Evolutionary conservation across 1,284 basidiomycete genomes (phyloP).

Genomic region (Heterobasidion occidentale): DNA sequence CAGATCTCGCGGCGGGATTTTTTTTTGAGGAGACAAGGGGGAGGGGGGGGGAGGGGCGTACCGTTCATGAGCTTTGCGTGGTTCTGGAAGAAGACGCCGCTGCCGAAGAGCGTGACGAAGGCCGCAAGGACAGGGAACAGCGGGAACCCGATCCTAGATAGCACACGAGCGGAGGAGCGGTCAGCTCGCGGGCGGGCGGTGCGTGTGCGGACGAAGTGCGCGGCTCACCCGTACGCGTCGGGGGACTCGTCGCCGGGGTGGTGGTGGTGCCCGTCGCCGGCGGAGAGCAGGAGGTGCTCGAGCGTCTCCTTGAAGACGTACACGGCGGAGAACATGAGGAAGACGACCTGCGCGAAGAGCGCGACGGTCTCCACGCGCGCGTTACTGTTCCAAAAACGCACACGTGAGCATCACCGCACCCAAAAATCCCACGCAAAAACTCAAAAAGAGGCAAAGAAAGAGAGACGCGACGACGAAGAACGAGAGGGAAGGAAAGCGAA

Average conservation of each 20-base stretch:
- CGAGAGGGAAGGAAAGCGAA: background rate
- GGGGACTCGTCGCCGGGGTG: slow-evolving; percentile 36
- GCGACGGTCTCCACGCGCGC: slow-evolving; percentile 71
- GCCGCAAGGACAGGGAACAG: slow-evolving; percentile 52
- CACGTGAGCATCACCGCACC: background rate
- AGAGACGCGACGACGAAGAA: too few species aligned
- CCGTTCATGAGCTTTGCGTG: slow-evolving; percentile 63
- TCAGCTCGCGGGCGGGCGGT: background rate
- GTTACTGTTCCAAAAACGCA: slow-evolving; percentile 36
- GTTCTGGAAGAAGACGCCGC: slow-evolving; percentile 55
- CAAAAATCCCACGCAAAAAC: background rate
- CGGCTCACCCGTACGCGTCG: slow-evolving; percentile 30
- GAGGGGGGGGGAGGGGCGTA: slow-evolving; percentile 27
- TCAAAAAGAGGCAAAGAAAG: background rate
- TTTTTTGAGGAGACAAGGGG: slow-evolving; percentile 1
- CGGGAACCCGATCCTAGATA: slow-evolving; percentile 61
- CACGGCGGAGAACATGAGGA: slow-evolving; percentile 84
- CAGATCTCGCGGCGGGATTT: background rate
- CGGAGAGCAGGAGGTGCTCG: slow-evolving; percentile 70
- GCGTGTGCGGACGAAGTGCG: background rate
- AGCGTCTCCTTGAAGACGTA: slow-evolving; percentile 94
- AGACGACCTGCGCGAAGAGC: slow-evolving; percentile 84
- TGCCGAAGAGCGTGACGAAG: slow-evolving; percentile 42
- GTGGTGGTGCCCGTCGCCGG: slow-evolving; percentile 58
- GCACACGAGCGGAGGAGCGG: too few species aligned